Evolutionary conservation across 2,329 filamentous ascomycete species (phyloP).

Genomic region (Venturia effusa): DNA sequence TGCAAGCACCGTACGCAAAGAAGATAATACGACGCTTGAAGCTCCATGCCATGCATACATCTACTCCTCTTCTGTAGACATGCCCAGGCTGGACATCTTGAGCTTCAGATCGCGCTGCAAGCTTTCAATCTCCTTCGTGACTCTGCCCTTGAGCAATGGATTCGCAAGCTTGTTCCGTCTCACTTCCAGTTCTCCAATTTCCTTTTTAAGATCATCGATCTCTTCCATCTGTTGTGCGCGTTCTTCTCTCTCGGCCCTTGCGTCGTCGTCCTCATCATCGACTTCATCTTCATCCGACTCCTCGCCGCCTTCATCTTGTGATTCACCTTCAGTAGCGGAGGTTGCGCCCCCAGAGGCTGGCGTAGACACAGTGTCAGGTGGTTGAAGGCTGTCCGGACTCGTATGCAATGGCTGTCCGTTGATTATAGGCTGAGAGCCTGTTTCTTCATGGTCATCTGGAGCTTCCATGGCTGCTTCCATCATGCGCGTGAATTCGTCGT

Average conservation of each 20-base stretch:
- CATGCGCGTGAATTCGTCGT: constrained; percentile 22
- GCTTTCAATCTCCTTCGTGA: constrained; percentile 37
- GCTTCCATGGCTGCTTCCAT: constrained; percentile 9
- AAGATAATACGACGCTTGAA: neutral
- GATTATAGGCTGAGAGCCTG: neutral
- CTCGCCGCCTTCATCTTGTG: constrained; percentile 31
- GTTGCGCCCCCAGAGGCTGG: constrained; percentile 16
- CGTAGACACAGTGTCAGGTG: constrained; percentile 20
- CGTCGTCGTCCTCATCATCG: constrained; percentile 35
- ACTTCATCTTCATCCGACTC: constrained; percentile 32
- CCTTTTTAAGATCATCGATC: constrained; percentile 43
- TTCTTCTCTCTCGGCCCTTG: constrained; percentile 36
- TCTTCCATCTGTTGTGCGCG: constrained; percentile 38
- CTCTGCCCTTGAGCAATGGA: constrained; percentile 37
- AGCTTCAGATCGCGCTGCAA: constrained; percentile 43
- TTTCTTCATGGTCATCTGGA: neutral
- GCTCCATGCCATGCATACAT: neutral
- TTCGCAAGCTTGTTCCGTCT: constrained; percentile 36
- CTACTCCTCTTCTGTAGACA: constrained; percentile 8
- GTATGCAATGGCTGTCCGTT: neutral
- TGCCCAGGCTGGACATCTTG: constrained; percentile 25
- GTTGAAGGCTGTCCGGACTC: constrained; percentile 18
- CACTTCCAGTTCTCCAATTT: constrained; percentile 33
- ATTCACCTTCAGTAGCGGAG: constrained; percentile 26
- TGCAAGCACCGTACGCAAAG: neutral